Conservation (phyloP, 805 yeast genomes). For the Zygosaccharomyces bisporus region DNA sequence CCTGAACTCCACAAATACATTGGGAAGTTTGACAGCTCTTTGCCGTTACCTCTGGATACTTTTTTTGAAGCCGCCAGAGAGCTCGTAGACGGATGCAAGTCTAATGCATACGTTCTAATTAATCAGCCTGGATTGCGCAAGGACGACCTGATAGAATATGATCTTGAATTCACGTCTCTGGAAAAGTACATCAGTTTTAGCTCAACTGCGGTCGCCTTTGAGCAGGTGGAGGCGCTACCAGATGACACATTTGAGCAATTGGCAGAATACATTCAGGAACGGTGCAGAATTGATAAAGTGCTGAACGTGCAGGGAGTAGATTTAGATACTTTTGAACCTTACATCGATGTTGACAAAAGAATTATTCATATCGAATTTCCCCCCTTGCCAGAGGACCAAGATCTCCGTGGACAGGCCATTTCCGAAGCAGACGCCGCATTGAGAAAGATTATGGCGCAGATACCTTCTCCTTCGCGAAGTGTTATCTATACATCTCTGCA, state of each 20-base stretch:
- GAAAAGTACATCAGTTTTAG: constrained; percentile 50
- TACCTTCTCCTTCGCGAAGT: constrained; percentile 72
- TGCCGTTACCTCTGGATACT: constrained; percentile 25
- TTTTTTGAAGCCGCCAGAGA: constrained; percentile 33
- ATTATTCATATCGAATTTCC: constrained; percentile 58
- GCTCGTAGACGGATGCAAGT: constrained; percentile 42
- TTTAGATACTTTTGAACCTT: constrained; percentile 48
- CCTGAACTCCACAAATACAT: constrained; percentile 25
- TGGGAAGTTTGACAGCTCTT: constrained; percentile 16
- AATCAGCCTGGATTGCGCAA: constrained; percentile 50
- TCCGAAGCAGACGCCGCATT: constrained; percentile 45
- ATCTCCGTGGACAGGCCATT: constrained; percentile 35
- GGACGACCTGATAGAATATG: constrained; percentile 44
- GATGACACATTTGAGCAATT: constrained; percentile 21
- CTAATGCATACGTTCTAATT: constrained; percentile 56
- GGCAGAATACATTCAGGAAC: constrained; percentile 16
- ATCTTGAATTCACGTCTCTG: constrained; percentile 44
- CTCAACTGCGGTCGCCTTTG: constrained; percentile 60
- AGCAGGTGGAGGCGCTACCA: constrained; percentile 40
- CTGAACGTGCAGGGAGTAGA: constrained; percentile 34
- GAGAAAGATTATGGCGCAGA: constrained; percentile 53
- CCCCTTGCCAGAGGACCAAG: constrained; percentile 41
- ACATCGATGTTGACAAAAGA: constrained; percentile 60
- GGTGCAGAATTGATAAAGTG: constrained; percentile 27
- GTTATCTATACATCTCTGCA: constrained; percentile 51